Conservation (phyloP, 2,329 filamentous ascomycete genomes). For the Aspergillus sp. region DNA sequence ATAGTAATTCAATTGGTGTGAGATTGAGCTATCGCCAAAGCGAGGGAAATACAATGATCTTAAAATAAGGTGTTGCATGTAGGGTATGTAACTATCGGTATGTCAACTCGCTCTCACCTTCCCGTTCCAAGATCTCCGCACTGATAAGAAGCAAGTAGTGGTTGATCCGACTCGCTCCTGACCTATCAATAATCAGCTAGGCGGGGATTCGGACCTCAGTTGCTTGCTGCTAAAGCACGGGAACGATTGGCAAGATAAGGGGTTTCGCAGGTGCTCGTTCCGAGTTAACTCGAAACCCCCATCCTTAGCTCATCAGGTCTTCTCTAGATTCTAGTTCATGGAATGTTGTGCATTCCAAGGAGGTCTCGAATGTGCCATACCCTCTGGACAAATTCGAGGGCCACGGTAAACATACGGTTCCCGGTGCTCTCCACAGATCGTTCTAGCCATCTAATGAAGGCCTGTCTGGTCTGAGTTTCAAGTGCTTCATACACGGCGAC, state of each 20-base stretch:
- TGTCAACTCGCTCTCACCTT: neutral
- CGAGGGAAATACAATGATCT: neutral
- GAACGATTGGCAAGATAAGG: neutral
- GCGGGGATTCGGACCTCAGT: neutral
- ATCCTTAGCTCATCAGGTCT: slow-evolving; percentile 7
- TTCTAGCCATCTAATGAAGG: slow-evolving; percentile 5
- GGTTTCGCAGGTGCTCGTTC: neutral
- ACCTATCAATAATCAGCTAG: neutral
- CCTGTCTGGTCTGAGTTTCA: neutral
- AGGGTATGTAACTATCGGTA: neutral
- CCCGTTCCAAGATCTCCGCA: neutral
- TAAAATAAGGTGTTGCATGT: too few relatives aligned
- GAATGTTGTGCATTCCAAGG: slow-evolving; percentile 5
- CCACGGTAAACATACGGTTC: slow-evolving; percentile 12
- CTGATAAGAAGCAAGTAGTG: neutral
- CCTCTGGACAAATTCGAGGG: slow-evolving; percentile 4
- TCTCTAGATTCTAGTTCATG: neutral
- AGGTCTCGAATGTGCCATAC: slow-evolving; percentile 3
- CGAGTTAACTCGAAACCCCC: slow-evolving; percentile 8
- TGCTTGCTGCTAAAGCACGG: neutral
- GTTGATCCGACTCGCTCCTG: neutral
- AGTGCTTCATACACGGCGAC: slow-evolving; percentile 9
- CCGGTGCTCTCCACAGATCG: neutral
- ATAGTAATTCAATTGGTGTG: neutral
- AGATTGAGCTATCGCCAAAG: neutral